Conservation (phyloP, 768 basidiomycete species). For the Trichaptum fuscoviolaceum region DNA sequence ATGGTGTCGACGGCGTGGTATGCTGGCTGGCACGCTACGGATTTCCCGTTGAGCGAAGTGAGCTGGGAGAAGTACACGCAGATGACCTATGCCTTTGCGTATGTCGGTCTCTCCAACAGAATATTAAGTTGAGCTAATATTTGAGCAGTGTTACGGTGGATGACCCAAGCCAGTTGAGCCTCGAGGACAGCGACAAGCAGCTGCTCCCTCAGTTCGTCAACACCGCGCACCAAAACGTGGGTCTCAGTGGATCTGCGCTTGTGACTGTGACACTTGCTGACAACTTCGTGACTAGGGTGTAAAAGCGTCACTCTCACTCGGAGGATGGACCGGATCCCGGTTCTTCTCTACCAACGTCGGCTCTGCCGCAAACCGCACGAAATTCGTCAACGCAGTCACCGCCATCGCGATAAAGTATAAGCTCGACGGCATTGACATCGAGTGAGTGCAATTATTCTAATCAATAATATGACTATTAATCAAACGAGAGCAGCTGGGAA, state of each 20-base stretch:
- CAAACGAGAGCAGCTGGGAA: constrained; percentile 59
- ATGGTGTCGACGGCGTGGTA: constrained; percentile 50
- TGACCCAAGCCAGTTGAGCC: constrained; percentile 16
- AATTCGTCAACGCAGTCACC: constrained; percentile 51
- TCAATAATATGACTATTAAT: not conserved
- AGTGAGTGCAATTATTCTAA: constrained; percentile 34
- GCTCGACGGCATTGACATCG: constrained; percentile 64
- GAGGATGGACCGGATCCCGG: constrained; percentile 62
- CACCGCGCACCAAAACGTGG: constrained; percentile 16
- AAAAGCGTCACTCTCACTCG: constrained; percentile 53
- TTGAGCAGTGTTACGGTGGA: constrained; percentile 16
- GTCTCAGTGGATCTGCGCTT: not conserved
- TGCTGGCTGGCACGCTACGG: constrained; percentile 42
- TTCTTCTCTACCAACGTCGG: constrained; percentile 56
- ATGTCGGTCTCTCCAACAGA: constrained; percentile 25
- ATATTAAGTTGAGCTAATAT: too few relatives aligned
- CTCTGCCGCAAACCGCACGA: constrained; percentile 47
- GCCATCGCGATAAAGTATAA: constrained; percentile 42
- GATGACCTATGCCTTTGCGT: constrained; percentile 61
- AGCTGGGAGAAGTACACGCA: constrained; percentile 54
- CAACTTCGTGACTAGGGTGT: constrained; percentile 40
- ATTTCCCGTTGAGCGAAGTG: constrained; percentile 37
- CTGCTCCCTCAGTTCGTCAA: constrained; percentile 20
- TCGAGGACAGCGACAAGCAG: constrained; percentile 20
- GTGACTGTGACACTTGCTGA: not conserved